phyloP scores from a whole-genome alignment of 129 eudicot species.

The Heracleum sosnowskyi region DNA sequence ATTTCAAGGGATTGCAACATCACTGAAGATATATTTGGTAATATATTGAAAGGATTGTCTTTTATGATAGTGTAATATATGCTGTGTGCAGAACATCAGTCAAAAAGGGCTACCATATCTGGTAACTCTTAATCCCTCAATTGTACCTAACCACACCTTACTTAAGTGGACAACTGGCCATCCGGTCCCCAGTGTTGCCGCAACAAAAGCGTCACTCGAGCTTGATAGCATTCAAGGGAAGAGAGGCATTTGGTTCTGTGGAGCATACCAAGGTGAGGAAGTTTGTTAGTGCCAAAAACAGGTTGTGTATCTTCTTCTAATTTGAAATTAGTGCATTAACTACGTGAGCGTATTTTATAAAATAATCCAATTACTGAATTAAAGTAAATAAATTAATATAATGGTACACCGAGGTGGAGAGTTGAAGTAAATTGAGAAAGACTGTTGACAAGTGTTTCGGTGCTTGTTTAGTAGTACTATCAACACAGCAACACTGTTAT shows the following conservation, averaged over 20 bases:
- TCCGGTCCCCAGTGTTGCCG: constrained; percentile 85
- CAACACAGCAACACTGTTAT: not conserved
- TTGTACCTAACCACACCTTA: constrained; percentile 44
- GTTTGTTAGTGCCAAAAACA: not conserved
- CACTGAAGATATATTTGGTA: not conserved
- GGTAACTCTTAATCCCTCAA: constrained; percentile 79
- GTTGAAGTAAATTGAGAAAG: not conserved
- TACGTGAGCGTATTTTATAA: not conserved
- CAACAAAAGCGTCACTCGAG: constrained; percentile 74
- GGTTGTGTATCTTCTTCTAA: not conserved
- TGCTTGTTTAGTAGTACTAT: not conserved
- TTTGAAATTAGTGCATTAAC: not conserved
- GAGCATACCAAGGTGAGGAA: constrained; percentile 83
- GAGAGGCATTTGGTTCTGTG: constrained; percentile 94
- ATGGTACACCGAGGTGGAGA: not conserved
- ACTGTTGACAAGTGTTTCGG: not conserved
- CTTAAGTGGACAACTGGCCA: constrained; percentile 91
- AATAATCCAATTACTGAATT: not conserved
- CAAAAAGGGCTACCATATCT: constrained; percentile 56
- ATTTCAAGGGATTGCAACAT: not conserved
- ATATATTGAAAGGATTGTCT: not conserved
- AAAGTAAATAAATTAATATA: too few species aligned
- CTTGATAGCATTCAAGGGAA: constrained; percentile 76
- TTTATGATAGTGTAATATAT: not conserved
- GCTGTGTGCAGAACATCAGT: constrained; percentile 54